phyloP scores from a whole-genome alignment of 2,329 filamentous ascomycete species.

The Neophaeococcomyces mojaviensis region DNA sequence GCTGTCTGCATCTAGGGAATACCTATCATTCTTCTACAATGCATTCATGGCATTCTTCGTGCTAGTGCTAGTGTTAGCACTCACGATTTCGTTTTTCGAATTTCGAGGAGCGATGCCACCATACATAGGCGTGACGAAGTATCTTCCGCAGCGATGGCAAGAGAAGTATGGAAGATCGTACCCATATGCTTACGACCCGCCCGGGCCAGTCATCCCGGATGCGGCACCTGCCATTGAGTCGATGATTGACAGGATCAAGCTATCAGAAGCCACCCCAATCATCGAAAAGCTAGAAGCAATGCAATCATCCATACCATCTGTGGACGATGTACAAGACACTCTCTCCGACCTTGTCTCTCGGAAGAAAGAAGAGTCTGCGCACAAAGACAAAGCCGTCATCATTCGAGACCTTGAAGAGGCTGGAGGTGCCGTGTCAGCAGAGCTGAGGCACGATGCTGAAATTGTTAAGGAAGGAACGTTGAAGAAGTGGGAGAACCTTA shows the following conservation, averaged over 20 bases:
- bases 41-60: constrained; percentile 54
- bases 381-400: constrained; percentile 23
- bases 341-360: constrained; percentile 18
- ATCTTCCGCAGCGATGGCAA: constrained; percentile 48
- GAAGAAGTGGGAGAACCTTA: constrained; percentile 65
- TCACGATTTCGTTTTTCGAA: constrained; percentile 57
- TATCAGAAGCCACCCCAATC: constrained; percentile 8
- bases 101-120: constrained; percentile 52
- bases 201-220: constrained; percentile 8
- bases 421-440: constrained; percentile 35
- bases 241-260: constrained; percentile 11
- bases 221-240: constrained; percentile 2
- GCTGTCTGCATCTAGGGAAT: constrained; percentile 52
- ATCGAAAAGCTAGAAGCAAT: constrained; percentile 11
- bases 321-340: constrained; percentile 10
- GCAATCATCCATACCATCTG: constrained; percentile 2
- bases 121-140: constrained; percentile 47
- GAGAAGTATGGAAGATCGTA: constrained; percentile 35
- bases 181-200: constrained; percentile 24
- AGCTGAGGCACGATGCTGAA: constrained; percentile 23
- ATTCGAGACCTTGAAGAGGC: constrained; percentile 21
- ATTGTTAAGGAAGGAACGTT: constrained; percentile 18
- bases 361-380: constrained; percentile 15
- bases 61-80: constrained; percentile 53
- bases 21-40: constrained; percentile 47